Conservation (phyloP, 495 filamentous ascomycete genomes). For the Aspergillus homomorphus region DNA sequence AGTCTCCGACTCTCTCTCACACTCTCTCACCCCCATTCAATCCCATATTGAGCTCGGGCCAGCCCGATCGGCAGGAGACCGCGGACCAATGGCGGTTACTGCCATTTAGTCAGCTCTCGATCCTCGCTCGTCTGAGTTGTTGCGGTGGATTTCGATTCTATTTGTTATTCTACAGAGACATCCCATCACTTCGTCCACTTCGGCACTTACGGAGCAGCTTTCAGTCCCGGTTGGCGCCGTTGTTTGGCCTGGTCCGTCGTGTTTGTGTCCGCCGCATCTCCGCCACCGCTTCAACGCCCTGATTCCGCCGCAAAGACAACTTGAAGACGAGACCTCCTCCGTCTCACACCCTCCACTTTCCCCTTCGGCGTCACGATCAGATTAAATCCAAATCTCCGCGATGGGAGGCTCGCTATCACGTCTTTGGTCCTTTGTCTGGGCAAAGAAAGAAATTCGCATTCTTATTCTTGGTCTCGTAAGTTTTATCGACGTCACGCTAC, state of each 20-base stretch:
- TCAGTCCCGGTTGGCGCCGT: not conserved
- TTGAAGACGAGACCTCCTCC: not conserved
- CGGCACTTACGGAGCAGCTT: not conserved
- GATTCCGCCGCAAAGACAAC: not conserved
- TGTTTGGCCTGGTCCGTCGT: not conserved
- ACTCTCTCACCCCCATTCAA: not conserved
- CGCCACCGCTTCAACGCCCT: slow-evolving; percentile 1
- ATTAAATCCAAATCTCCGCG: not conserved
- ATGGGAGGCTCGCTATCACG: slow-evolving; percentile 85
- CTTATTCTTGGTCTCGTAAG: slow-evolving; percentile 88
- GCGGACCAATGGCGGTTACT: slow-evolving; percentile 26
- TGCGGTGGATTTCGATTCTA: not conserved
- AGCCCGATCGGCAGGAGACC: slow-evolving; percentile 18
- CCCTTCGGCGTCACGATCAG: not conserved
- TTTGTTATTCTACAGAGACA: not conserved
- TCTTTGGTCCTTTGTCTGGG: slow-evolving; percentile 72
- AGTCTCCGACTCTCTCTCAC: not conserved
- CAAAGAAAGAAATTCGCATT: slow-evolving; percentile 97
- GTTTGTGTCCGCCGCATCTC: slow-evolving; percentile 7
- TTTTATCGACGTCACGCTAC: not conserved
- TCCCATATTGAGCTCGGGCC: slow-evolving; percentile 23
- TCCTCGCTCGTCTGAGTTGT: not conserved
- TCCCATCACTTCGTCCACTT: not conserved
- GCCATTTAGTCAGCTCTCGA: slow-evolving; percentile 24
- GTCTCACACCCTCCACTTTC: not conserved